Evolutionary conservation across 1,139 yeast species (phyloP), one percentile per base, ranked within the genome.

Genomic region (Kodamaea arcana): DNA sequence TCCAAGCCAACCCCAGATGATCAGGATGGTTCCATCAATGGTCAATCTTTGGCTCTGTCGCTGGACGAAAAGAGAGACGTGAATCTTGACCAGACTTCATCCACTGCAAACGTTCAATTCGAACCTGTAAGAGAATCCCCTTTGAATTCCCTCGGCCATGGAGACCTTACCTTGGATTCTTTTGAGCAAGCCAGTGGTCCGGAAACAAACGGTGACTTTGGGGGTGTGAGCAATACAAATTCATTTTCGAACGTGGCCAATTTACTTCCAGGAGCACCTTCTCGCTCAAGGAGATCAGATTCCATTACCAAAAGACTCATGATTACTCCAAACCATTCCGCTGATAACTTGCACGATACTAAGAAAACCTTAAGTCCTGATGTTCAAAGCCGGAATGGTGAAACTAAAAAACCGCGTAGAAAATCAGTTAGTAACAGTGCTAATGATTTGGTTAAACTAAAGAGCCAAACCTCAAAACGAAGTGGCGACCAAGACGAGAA

Each of bases 91-190:
- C 23, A 21, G n/a, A 5, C 26, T 13, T 27, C 34, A 12, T 24
- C 31, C 2, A 34, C 35, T 14, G 18, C 60, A 10, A 55, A 55
- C 35, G 64, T 69, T 14, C 76, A 70, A 32, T 83, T 84, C 47
- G 75, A 72, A 43, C 78, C 90, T 0, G 56, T 83, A 1, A 63
- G 80, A 27, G 68, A 74, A 41, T 64, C 78, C 24, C 72, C 83
- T 0, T 52, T 82, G 16, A 68, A 73, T 24, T 78, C 94, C 0
- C 55, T 86, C 44, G 95, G 95, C 1, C 67, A 71, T 37, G 95
- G 95, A 1, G 78, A 79, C 39, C 62, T 87, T 34, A 69, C 82
- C 0, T 59, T 87, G 13, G 81, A 76, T 33, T 74, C 75, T 28
- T 67, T 80, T 35, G 76, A 73, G 11, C 37, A 30, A 3, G 33